Evolutionary conservation across 2,329 filamentous ascomycete species (phyloP).

Genomic region (Diaporthe vexans): DNA sequence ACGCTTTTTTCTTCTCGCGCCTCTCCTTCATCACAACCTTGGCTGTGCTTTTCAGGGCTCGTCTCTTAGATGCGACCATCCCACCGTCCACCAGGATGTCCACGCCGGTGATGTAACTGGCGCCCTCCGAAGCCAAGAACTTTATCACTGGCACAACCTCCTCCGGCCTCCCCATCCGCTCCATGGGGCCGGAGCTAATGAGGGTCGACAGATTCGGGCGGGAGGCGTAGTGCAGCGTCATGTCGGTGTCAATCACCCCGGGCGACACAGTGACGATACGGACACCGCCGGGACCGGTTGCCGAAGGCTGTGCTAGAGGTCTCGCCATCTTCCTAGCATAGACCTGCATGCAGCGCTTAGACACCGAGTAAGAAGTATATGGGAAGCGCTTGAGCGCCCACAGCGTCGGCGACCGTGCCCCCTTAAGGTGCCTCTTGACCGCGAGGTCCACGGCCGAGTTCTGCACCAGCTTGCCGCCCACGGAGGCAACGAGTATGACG

Average conservation of each 20-base stretch:
- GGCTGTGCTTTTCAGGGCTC: conserved; percentile 4
- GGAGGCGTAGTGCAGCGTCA: conserved; percentile 13
- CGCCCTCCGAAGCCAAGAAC: conserved; percentile 28
- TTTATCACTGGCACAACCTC: conserved; percentile 30
- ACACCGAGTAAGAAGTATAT: conserved; percentile 30
- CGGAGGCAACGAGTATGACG: conserved; percentile 21
- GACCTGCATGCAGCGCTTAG: conserved; percentile 33
- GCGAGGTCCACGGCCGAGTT: conserved; percentile 32
- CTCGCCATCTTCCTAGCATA: conserved; percentile 30
- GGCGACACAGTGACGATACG: conserved; percentile 35
- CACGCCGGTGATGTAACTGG: conserved; percentile 31
- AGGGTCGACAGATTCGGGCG: neutral
- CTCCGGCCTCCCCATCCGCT: conserved; percentile 25
- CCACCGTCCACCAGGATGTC: conserved; percentile 34
- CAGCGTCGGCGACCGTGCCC: conserved; percentile 29
- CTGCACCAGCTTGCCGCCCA: conserved; percentile 21
- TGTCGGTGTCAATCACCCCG: conserved; percentile 18
- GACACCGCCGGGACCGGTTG: neutral
- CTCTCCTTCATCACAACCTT: conserved; percentile 26
- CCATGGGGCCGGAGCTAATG: conserved; percentile 16
- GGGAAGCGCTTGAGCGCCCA: conserved; percentile 31
- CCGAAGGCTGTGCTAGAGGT: conserved; percentile 17
- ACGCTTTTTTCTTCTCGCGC: conserved; percentile 5
- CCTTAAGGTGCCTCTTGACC: conserved; percentile 17
- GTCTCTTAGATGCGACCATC: conserved; percentile 6